A percentile compares a stretch with the other conserved stretches of the same genome.
phyloP scores from a whole-genome alignment of 148 eudicot species.

The Vaccinium vitisidaea region DNA sequence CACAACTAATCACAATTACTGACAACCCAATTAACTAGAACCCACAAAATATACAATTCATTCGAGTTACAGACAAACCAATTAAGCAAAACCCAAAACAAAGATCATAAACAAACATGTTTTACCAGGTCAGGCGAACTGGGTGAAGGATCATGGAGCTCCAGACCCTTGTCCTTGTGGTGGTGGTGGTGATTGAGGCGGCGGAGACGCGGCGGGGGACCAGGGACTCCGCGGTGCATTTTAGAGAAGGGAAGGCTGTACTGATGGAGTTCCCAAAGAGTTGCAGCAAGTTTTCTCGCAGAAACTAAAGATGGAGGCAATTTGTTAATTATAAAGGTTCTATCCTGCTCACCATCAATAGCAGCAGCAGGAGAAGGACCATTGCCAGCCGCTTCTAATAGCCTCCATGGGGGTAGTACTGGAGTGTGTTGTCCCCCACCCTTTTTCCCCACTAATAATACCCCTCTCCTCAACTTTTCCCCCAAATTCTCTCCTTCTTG shows the following conservation, averaged over 20 bases:
- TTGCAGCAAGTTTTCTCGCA: constrained; percentile 48
- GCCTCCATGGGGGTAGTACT: constrained; percentile 31
- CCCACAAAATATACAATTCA: background rate
- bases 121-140: constrained; percentile 44
- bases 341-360: constrained; percentile 6
- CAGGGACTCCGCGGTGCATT: constrained; percentile 40
- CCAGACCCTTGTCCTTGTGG: constrained; percentile 24
- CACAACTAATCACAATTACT: background rate
- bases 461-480: constrained; percentile 43
- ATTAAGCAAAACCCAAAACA: constrained; percentile 1
- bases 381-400: background rate
- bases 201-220: constrained; percentile 29
- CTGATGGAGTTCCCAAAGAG: constrained; percentile 47
- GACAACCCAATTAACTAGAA: background rate
- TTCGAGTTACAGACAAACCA: background rate
- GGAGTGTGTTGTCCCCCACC: constrained; percentile 45
- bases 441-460: constrained; percentile 31
- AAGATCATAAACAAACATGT: background rate
- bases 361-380: background rate
- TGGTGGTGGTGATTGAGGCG: constrained; percentile 33
- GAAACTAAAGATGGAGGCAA: constrained; percentile 21
- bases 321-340: background rate
- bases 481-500: constrained; percentile 33
- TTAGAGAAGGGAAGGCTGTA: constrained; percentile 30
- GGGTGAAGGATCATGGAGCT: constrained; percentile 35